Percentiles rank a stretch among this genome's conserved stretches.
phyloP scores from a whole-genome alignment of 164 flowering plant species.

The Berberis vulgaris region DNA sequence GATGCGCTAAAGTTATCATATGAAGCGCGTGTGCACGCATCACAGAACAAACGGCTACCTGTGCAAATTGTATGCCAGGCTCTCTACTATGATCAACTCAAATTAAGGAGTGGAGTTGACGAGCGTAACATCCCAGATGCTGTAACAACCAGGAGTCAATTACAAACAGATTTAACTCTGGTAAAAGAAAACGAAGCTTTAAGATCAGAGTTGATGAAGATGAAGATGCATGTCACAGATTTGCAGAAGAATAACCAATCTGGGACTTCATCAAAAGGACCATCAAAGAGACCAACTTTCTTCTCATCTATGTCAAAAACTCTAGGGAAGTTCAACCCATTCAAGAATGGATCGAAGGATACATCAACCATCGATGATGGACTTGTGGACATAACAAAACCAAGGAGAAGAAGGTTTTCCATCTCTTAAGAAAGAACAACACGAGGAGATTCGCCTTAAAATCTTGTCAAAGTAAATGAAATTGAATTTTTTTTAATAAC shows the following conservation, averaged over 20 bases:
- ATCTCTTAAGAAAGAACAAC: conserved; percentile 36
- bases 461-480: not conserved
- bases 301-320: conserved; percentile 82
- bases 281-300: conserved; percentile 33
- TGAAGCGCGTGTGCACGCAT: conserved; percentile 84
- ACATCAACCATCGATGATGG: conserved; percentile 57
- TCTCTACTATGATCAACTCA: conserved; percentile 79
- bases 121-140: conserved; percentile 28
- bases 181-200: conserved; percentile 70
- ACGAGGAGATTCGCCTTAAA: not conserved
- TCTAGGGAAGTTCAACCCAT: conserved; percentile 84
- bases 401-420: conserved; percentile 88
- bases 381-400: conserved; percentile 50
- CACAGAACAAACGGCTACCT: conserved; percentile 84
- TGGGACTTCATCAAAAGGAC: conserved; percentile 12
- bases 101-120: conserved; percentile 58
- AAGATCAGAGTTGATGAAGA: conserved; percentile 61
- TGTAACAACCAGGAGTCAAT: conserved; percentile 39
- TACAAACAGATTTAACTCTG: conserved; percentile 55
- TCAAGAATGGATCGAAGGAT: conserved; percentile 79
- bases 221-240: conserved; percentile 68
- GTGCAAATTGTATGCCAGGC: conserved; percentile 86
- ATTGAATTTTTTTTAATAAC: too few relatives aligned
- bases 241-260: conserved; percentile 31
- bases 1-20: conserved; percentile 79